Percentiles rank a stretch among this genome's conserved stretches.
Evolutionary conservation across 2,329 filamentous ascomycete genomes (phyloP).

Genomic region (Exserohilum turcica): DNA sequence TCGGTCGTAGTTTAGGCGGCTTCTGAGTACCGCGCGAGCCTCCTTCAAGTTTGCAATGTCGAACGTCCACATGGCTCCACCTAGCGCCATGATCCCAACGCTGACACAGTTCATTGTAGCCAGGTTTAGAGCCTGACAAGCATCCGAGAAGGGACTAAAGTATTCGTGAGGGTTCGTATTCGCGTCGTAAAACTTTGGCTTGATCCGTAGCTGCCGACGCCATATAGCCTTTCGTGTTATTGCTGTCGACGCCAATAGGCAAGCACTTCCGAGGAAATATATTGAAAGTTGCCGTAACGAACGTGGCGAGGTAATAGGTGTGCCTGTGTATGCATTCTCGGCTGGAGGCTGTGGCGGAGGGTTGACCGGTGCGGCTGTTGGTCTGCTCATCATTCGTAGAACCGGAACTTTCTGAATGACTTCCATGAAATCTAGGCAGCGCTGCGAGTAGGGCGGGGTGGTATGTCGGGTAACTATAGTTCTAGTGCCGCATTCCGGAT

Average conservation of each 20-base stretch:
- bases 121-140: conserved; percentile 79
- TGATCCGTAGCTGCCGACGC: conserved; percentile 64
- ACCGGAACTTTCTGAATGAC: conserved; percentile 25
- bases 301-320: conserved; percentile 53
- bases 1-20: conserved; percentile 60
- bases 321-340: conserved; percentile 32
- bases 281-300: conserved; percentile 68
- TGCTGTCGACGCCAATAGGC: conserved; percentile 72
- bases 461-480: conserved; percentile 19
- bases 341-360: conserved; percentile 23
- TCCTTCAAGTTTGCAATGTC: conserved; percentile 65
- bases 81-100: conserved; percentile 74
- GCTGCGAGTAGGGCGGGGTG: conserved; percentile 19
- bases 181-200: conserved; percentile 74
- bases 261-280: conserved; percentile 75
- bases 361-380: conserved; percentile 27
- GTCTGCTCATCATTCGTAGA: conserved; percentile 29
- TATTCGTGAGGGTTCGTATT: conserved; percentile 55
- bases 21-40: conserved; percentile 64
- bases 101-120: conserved; percentile 85
- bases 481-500: conserved; percentile 29
- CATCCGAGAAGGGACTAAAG: conserved; percentile 71
- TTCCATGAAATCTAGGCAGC: conserved; percentile 25
- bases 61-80: conserved; percentile 75
- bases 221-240: conserved; percentile 68